Base-by-base conservation (phyloP, 768 basidiomycete genomes). In the Tulasnella sp. region DNA sequence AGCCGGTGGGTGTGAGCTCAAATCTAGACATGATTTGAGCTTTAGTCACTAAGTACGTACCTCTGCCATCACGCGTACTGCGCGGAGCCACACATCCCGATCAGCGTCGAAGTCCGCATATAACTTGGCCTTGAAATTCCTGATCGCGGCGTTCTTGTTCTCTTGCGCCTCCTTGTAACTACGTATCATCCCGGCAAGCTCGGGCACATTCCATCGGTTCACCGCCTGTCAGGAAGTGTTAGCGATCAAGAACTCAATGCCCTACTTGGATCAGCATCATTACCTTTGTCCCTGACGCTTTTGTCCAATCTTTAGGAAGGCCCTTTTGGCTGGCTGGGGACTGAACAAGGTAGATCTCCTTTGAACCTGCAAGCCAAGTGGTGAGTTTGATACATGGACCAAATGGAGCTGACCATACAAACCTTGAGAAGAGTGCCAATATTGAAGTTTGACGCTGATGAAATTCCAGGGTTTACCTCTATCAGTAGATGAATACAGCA, bases 301-400 rank as follows among this genome's bases (percentile, higher is more conserved):
- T 92, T 11, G 78, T 80, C 94, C 95, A 98, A 60, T 84, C 78
- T 26, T 80, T 77, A 0, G 93, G 93, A n/a, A 88, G 76, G 60
- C 80, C 77, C 65, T 84, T 78, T 60, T 80, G 71, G 1, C 70
- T 72, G 1, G 77, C 73, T 19, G 82, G 75, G 9, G 83, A 84
- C 73, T 94, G 86, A 17, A 97, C 76, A 7, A 93, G 80, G 69
- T 91, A 95, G 32, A 96, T 93, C 68, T 97, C 94, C 86, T 95
- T 95, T 52, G 83, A 88, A 4, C 94, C 93, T 51, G 77, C n/a
- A 38, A 15, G 34, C 15, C 34, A 38, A 7, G 34, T 38, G 34
- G 15, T n/a, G n/a, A 38, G 5, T 38, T 38, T 7, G 34, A 5
- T 38, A 15, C 7, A 38, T 15, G 34, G 7, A 38, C 15, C 34